Evolutionary conservation across 306 rosid genomes (phyloP).

Genomic region (Cucurbita maxima): DNA sequence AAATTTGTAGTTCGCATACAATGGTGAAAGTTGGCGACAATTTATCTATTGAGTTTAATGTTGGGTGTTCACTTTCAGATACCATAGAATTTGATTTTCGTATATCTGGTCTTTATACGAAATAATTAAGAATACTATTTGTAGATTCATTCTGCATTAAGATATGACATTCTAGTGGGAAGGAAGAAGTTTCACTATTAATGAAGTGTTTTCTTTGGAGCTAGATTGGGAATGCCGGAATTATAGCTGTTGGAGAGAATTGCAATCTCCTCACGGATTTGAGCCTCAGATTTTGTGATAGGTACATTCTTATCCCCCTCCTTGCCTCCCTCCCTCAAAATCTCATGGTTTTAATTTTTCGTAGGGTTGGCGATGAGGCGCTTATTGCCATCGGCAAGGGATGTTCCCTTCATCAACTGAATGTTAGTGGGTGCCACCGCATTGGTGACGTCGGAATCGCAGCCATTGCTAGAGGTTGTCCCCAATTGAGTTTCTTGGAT

Average conservation of each 20-base stretch:
- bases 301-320: constrained; percentile 24
- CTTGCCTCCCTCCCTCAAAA: background rate
- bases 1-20: too few relatives aligned
- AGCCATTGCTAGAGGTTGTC: constrained; percentile 90
- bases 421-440: constrained; percentile 92
- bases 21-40: background rate
- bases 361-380: constrained; percentile 85
- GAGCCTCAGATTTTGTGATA: constrained; percentile 84
- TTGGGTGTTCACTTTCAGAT: background rate
- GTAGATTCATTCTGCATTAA: background rate
- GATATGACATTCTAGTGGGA: background rate
- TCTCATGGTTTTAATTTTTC: background rate
- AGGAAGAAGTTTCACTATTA: background rate
- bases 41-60: background rate
- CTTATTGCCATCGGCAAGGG: constrained; percentile 70
- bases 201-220: background rate
- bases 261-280: constrained; percentile 67
- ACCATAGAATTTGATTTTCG: background rate
- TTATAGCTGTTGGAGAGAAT: constrained; percentile 62
- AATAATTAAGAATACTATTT: background rate
- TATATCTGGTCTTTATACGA: background rate
- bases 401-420: constrained; percentile 59
- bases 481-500: constrained; percentile 57
- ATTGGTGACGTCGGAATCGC: constrained; percentile 76
- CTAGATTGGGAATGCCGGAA: constrained; percentile 76